Evolutionary conservation across 2,329 filamentous ascomycete species (phyloP), one percentile per base, ranked within the genome.

Genomic region (Exophiala dermatitidis): DNA sequence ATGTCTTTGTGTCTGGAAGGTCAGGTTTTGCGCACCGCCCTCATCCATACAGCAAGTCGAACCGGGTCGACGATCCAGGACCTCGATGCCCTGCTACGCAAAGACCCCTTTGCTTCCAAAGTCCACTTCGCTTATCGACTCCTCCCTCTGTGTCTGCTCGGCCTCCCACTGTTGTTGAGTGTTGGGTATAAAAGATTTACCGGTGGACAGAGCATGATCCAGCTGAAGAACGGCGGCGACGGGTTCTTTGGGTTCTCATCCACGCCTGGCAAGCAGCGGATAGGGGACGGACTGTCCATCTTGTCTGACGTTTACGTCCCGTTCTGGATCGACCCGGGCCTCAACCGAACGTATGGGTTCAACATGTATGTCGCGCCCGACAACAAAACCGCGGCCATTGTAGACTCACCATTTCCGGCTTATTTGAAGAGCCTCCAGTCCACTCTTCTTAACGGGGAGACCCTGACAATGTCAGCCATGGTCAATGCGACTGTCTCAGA

Each of bases 401-500:
- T 56, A 3, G 56, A 58, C 52, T 51, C 56, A 37, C 56, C 56
- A 2, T 51, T 46, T 47, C 56, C 56, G 12, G 40, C 44, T 9
- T 48, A 56, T 40, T 37, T 58, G 12, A 49, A 41, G 2, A 43
- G 12, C 7, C 19, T 58, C 3, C 56, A 58, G 41, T 43, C 48
- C 30, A 42, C n/a, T n/a, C 46, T 58, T n/a, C 33, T 41, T 6
- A 28, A 38, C 40, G 40, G 50, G 3, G 52, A 58, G 45, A 48
- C 48, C 7, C 10, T 56, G 10, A 37, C 33, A 10, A 19, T 58
- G 43, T 53, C 53, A 3, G 47, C 53, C 3, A 49, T 36, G 2
- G 56, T 59, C 48, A 59, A 59, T 36, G 53, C 56, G 6, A 59
- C 56, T 28, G 56, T 59, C 8, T 50, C 56, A 9, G 50, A 57